Percentiles rank a stretch among this genome's conserved stretches.
Conservation (phyloP, 1,139 yeast genomes). For the Suhomyces kunorum region DNA sequence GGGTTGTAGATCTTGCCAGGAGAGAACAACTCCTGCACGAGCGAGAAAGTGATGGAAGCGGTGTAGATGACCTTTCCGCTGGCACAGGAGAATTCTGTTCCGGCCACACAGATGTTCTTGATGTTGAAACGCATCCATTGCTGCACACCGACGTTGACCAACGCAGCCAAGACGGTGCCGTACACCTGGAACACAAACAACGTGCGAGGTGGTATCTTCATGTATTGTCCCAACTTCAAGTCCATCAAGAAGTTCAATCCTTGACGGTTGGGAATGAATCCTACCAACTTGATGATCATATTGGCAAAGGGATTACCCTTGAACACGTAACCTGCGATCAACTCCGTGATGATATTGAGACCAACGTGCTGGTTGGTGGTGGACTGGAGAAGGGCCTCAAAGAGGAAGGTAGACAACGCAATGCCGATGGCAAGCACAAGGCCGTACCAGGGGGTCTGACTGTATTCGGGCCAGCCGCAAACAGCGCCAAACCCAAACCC, state of each 20-base stretch:
- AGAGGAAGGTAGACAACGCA: conserved; percentile 34
- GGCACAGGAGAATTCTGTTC: conserved; percentile 21
- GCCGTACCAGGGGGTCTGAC: conserved; percentile 40
- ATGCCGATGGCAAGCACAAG: conserved; percentile 33
- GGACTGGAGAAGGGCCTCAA: conserved; percentile 40
- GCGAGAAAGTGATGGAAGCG: conserved; percentile 20
- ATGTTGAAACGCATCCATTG: conserved; percentile 25
- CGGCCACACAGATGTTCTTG: conserved; percentile 19
- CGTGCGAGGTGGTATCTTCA: conserved; percentile 22
- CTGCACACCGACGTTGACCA: conserved; percentile 36
- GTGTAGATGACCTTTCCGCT: conserved; percentile 20
- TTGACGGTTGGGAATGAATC: conserved; percentile 29
- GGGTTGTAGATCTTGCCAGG: conserved; percentile 43
- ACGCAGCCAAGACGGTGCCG: conserved; percentile 30
- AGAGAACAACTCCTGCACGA: conserved; percentile 33
- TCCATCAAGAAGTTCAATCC: conserved; percentile 21
- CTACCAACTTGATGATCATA: conserved; percentile 35
- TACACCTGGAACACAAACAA: conserved; percentile 20
- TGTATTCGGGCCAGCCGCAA: conserved; percentile 22
- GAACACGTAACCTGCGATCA: conserved; percentile 36
- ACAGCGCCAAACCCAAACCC: conserved; percentile 36
- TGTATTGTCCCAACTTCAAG: conserved; percentile 21
- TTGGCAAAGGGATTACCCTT: conserved; percentile 39
- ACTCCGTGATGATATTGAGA: conserved; percentile 35
- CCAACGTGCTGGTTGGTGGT: conserved; percentile 43